Evolutionary conservation across 331 rosid species (phyloP), one percentile per base, ranked within the genome.

Genomic region (Quercus lobata): DNA sequence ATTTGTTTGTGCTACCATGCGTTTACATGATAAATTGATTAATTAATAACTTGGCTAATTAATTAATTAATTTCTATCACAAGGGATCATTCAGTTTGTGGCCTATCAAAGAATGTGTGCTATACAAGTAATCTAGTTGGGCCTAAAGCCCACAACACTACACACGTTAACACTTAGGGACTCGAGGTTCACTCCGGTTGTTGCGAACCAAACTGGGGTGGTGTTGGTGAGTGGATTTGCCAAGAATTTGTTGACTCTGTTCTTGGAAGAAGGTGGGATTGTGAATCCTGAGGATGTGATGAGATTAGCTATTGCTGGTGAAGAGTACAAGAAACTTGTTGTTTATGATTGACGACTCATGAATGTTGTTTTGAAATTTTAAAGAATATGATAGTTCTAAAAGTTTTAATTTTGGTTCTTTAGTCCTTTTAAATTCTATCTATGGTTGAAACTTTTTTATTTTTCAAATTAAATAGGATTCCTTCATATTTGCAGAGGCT

Each of bases 211-310:
- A 30, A 35, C 3, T n/a, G 84, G 84, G 22, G 80, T 75, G 22
- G 84, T 80, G 18, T 25, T 81, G 27, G 76, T 81, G 17, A 75
- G 84, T 18, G 84, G 84, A 27, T 81, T 57, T 69, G 69, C 80
- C 3, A 81, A 81, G 84, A 75, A 75, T 49, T 21, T 75, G 21
- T 9, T 81, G 80, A 81, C 65, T 29, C 1, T 75, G 19, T 81
- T 75, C 72, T 49, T 69, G 66, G 80, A 81, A 49, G 76, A 37
- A 69, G 80, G 80, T 69, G 84, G 76, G 24, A 81, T 81, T 19
- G 73, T 81, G 54, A 75, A 69, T 44, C 76, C 84, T n/a, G 73
- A 81, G 19, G 66, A 58, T 56, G 80, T 81, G 7, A 75, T 81
- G 84, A 37, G 25, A 15, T n/a, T 69, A 69, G 73, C 84, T 10